Evolutionary conservation across 495 filamentous ascomycete genomes (phyloP), one percentile per base, ranked within the genome.

Genomic region (Podospora appendiculata): DNA sequence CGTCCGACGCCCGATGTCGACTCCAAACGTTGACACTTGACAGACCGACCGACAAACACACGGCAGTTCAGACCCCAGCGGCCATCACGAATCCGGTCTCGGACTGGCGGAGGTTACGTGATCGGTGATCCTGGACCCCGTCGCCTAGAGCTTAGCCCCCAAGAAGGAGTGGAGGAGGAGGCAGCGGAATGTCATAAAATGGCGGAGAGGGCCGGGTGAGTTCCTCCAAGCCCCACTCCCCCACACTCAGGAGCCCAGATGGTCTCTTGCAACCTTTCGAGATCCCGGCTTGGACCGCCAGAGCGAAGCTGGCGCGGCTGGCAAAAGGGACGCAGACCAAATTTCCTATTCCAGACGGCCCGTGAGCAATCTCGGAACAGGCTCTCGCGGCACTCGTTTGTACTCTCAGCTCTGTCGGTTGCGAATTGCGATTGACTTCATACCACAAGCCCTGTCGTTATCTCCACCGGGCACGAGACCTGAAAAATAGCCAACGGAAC

Each of bases 151-250:
- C 25, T 5, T 25, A 25, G 25, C 25, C 25, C 25, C 11, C 14
- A 40, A 40, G 14, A 40, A 6, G 14, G 14, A 40, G 38, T 14
- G 14, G 14, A 42, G 56, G 62, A 48, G 25, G 74, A 73, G 71
- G 61, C 70, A 11, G 14, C 38, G 25, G 25, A 25, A 25, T 25
- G 25, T 25, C 25, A 25, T 16, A 16, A 13, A 25, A 33, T 47
- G 42, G 16, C 42, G 42, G 42, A 45, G 16, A 45, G 25, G 17
- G 17, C 42, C 42, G 42, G 32, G 18, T 19, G 3, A 43, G 9
- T 43, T 40, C 38, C 38, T 8, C 41, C 41, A 9, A 18, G 41
- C 41, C 41, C 19, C 10, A 18, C 43, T 11, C 36, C 36, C 36
- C 36, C 36, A 38, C 36, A 38, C 36, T 38, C 13, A 11, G 36